These are phyloP conservation scores for Cercospora sp. DNA, from an alignment of 2,329 filamentous ascomycete genomes.

Conservation along the genomic window DNA sequence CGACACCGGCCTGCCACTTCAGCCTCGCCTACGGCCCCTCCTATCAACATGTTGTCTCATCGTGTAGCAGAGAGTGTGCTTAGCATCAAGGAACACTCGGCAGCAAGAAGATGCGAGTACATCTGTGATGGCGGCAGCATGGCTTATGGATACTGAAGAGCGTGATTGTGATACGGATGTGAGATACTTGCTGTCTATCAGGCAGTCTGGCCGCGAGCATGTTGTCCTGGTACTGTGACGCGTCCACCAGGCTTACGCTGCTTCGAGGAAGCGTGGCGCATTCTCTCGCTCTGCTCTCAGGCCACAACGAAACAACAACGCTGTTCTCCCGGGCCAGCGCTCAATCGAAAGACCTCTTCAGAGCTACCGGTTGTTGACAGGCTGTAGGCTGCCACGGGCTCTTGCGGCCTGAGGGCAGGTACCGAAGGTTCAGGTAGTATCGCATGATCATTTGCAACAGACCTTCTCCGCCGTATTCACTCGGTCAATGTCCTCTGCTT, in stretches of 20 bases:
- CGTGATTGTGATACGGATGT: not conserved
- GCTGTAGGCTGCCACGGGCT: not conserved
- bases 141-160: not conserved
- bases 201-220: not conserved
- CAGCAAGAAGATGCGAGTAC: not conserved
- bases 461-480: not conserved
- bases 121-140: not conserved
- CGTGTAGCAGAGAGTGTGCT: not conserved
- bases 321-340: too few species aligned
- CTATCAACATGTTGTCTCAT: not conserved
- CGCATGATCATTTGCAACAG: not conserved
- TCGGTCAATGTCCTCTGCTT: not conserved
- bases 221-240: not conserved
- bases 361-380: not conserved
- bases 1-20: not conserved
- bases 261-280: not conserved
- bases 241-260: not conserved
- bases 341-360: not conserved
- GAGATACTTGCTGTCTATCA: not conserved
- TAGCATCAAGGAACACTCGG: not conserved
- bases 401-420: not conserved
- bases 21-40: not conserved
- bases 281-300: not conserved
- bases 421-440: not conserved
- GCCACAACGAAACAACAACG: not conserved